These are phyloP conservation scores for Apocynum venetum DNA, from an alignment of 257 asterid genomes.

Conservation along the genomic window DNA sequence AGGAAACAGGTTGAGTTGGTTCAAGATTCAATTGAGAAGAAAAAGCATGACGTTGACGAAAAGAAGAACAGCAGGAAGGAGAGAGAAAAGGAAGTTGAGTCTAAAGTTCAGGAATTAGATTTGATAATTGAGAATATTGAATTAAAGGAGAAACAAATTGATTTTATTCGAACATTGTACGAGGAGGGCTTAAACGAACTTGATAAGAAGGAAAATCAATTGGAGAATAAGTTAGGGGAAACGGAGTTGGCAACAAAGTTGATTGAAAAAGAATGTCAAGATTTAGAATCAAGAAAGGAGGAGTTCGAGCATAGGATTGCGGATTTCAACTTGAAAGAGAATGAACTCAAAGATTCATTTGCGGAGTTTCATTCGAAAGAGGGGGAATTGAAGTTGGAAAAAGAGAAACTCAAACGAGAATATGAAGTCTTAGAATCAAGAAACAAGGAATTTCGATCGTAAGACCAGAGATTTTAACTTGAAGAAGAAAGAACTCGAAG, in stretches of 20 bases:
- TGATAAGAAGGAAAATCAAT: conserved; percentile 28
- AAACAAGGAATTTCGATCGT: background rate
- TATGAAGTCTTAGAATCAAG: background rate
- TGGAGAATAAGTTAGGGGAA: conserved; percentile 27
- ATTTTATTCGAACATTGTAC: conserved; percentile 10
- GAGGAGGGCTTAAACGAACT: conserved; percentile 19
- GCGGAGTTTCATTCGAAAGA: background rate
- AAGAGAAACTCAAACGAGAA: background rate
- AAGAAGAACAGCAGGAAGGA: conserved; percentile 15
- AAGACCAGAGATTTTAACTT: conserved; percentile 1
- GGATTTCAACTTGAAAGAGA: background rate
- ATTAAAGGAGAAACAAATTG: conserved; percentile 28
- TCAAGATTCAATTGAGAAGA: conserved; percentile 23
- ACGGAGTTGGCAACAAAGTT: background rate
- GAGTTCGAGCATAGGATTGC: background rate
- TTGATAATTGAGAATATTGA: conserved; percentile 21
- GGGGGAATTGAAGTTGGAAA: background rate
- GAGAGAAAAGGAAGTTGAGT: conserved; percentile 14
- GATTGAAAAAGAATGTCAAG: conserved; percentile 3
- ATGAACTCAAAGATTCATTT: background rate
- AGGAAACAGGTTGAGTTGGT: conserved; percentile 7
- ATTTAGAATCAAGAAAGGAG: conserved; percentile 6
- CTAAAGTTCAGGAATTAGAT: background rate
- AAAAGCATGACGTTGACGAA: conserved; percentile 20
- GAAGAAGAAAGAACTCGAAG: conserved; percentile 8